Evolutionary conservation across 2,329 filamentous ascomycete species (phyloP), one percentile per base, ranked within the genome.

Genomic region (Phyllosticta capitalensis): DNA sequence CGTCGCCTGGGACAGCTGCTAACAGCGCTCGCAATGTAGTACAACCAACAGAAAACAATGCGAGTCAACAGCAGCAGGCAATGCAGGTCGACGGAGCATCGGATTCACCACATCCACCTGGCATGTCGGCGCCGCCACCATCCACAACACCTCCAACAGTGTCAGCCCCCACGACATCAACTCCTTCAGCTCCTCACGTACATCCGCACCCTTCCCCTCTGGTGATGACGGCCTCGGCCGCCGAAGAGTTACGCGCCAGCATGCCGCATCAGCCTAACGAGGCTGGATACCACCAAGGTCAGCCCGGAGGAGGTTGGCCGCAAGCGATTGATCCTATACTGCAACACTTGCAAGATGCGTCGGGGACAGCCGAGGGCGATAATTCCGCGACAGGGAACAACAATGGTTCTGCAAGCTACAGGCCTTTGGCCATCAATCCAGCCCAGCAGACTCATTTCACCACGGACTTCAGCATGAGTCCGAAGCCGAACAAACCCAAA

Each of bases 401-500:
- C 52, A 54, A 54, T 38, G 28, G 38, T 53, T 50, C 56, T 20
- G 61, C 67, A 7, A 58, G 65, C 1, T 68, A 72, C 45, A 67
- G 72, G 19, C 71, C 73, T 3, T 70, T 74, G 55, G 72, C 72
- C 1, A 72, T 74, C 62, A 74, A 71, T 20, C 67, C 69, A 6
- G 59, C 50, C 5, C 59, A 57, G 7, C 59, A 57, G 45, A 22
- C 59, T 9, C 71, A 73, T 59, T 73, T 74, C 63, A 73, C 68
- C 5, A 71, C 71, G 26, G 68, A 72, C 58, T 72, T 74, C 58
- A 73, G 70, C 61, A 68, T 74, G 61, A 71, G 73, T 38, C 70
- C 71, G 57, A 73, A 74, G 64, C 67, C 71, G 26, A 48, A 67
- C 9, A 72, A 67, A 65, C 77, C 63, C 70, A 81, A 82, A 63